Evolutionary conservation across 768 basidiomycete genomes (phyloP).

Genomic region (Strobilomyces confusus): DNA sequence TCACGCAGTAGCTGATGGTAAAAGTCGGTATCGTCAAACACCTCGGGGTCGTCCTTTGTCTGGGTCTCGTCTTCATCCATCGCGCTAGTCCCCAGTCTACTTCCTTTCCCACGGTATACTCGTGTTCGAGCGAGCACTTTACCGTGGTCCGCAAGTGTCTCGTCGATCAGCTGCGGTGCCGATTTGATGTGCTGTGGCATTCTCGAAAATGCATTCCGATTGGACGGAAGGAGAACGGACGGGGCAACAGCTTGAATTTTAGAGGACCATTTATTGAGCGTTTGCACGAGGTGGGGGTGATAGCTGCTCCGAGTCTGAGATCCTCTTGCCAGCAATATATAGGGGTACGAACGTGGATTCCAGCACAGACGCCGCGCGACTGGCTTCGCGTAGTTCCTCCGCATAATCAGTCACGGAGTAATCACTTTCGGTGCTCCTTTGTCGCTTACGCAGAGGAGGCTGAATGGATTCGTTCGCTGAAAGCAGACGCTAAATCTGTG

Average conservation of each 20-base stretch:
- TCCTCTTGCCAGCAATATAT: background rate
- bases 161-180: conserved; percentile 74
- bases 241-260: conserved; percentile 94
- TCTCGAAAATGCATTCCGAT: conserved; percentile 65
- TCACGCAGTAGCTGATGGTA: conserved; percentile 91
- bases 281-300: conserved; percentile 71
- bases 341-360: conserved; percentile 48
- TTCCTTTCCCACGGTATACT: conserved; percentile 46
- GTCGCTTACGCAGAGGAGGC: conserved; percentile 56
- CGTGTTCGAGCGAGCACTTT: conserved; percentile 65
- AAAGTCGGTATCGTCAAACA: conserved; percentile 89
- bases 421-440: conserved; percentile 34
- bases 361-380: conserved; percentile 39
- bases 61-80: conserved; percentile 33
- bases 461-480: conserved; percentile 43
- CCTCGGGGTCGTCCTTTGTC: conserved; percentile 39
- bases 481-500: conserved; percentile 40
- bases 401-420: conserved; percentile 6
- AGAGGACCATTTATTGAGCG: conserved; percentile 89
- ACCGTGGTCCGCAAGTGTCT: conserved; percentile 54
- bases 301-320: conserved; percentile 34
- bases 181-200: conserved; percentile 55
- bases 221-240: conserved; percentile 64
- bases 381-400: conserved; percentile 40
- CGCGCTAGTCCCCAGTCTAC: conserved; percentile 36